Conservation (phyloP, 169 alveolate genomes). For the Eimeria necatrix region DNA sequence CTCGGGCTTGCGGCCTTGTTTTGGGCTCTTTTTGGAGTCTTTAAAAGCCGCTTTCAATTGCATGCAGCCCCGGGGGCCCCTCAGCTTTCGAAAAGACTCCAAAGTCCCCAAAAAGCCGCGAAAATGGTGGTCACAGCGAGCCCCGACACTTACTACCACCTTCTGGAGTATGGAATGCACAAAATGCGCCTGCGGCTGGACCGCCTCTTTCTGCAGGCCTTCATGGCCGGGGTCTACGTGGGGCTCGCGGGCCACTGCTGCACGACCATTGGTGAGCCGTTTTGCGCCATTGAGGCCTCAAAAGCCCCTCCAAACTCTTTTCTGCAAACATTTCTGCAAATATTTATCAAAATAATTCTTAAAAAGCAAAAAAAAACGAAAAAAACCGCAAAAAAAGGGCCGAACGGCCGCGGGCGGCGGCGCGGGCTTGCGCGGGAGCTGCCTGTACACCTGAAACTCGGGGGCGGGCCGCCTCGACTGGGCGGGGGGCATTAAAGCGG, state of each 20-base stretch:
- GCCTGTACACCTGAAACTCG: not conserved
- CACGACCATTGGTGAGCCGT: constrained; percentile 42
- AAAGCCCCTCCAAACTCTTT: not conserved
- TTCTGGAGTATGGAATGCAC: constrained; percentile 44
- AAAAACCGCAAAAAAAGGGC: not conserved
- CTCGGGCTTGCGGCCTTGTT: not conserved
- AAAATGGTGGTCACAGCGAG: constrained; percentile 72
- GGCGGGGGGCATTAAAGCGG: too few relatives aligned
- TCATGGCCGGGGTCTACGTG: constrained; percentile 75
- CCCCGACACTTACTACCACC: constrained; percentile 55
- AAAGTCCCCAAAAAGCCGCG: not conserved
- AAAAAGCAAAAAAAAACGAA: too few relatives aligned
- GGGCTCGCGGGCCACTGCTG: constrained; percentile 76
- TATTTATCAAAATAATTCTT: not conserved
- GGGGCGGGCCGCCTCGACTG: too few relatives aligned
- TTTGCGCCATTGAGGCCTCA: too few relatives aligned
- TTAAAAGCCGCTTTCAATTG: not conserved
- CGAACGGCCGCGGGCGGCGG: not conserved
- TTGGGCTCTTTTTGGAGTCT: not conserved
- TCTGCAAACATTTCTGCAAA: not conserved
- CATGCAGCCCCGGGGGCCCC: not conserved
- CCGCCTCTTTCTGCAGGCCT: constrained; percentile 70
- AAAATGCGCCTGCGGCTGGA: constrained; percentile 64
- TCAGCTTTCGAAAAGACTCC: too few relatives aligned
- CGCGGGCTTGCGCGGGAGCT: not conserved